A percentile compares a stretch with the other conserved stretches of the same genome.
Evolutionary conservation across 257 asterid genomes (phyloP).

Genomic region (Nemophila menziesii): DNA sequence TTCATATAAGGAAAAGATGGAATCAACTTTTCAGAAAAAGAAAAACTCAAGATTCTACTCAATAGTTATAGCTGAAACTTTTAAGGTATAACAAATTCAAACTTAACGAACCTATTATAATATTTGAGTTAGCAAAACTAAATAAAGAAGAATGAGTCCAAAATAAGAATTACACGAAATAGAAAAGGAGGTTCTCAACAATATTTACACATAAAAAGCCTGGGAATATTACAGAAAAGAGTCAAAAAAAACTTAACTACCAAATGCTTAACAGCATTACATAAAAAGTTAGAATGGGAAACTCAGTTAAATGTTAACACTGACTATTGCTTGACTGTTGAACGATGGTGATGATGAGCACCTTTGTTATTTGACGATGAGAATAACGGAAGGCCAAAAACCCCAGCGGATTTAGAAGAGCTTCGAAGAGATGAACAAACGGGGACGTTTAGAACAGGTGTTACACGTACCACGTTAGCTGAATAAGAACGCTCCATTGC

Average conservation of each 20-base stretch:
- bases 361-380: conserved; percentile 43
- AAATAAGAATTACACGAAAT: no score
- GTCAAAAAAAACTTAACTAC: neutral
- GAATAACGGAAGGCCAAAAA: conserved; percentile 67
- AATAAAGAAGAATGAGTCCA: neutral
- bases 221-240: neutral
- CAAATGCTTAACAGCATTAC: neutral
- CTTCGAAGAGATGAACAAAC: conserved; percentile 68
- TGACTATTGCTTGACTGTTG: neutral
- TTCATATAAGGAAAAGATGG: neutral
- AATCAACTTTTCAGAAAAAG: conserved; percentile 2
- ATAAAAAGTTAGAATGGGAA: neutral
- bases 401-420: conserved; percentile 68
- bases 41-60: neutral
- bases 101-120: neutral
- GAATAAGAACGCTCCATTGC: conserved; percentile 95
- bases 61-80: conserved; percentile 1
- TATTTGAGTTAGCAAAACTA: neutral
- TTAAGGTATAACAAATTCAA: neutral
- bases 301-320: neutral
- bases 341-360: neutral
- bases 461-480: conserved; percentile 62
- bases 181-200: neutral
- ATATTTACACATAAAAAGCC: neutral
- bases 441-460: conserved; percentile 93